Evolutionary conservation across 2,329 filamentous ascomycete species (phyloP), one percentile per base, ranked within the genome.

Genomic region (Ophiostoma tasmaniense): DNA sequence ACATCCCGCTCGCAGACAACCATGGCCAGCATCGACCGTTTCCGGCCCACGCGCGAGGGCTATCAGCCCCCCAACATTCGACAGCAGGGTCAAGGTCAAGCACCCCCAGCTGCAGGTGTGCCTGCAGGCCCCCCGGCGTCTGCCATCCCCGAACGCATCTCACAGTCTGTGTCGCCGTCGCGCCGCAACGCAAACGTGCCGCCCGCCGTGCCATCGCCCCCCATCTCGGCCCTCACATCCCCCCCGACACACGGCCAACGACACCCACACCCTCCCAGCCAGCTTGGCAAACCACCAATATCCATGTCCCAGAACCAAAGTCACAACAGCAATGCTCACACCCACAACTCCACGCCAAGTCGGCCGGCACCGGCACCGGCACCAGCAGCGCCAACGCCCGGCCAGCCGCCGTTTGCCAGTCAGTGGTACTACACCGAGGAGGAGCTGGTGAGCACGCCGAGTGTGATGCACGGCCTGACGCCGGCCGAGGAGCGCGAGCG

Each of bases 351-450:
- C 3, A 55, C 50, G 14, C 64, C 50, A 17, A 37, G n/a, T 17
- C 45, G 50, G 7, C 39, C 62, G 30, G 42, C 68, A 30, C 25
- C 59, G 2, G 42, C 68, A n/a, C 25, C 68, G 5, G 50, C 28
- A 22, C 30, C 39, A 25, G 20, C 22, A 6, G 33, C 22, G 28
- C 52, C 42, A 28, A 28, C 66, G n/a, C 28, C 55, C n/a, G 39
- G 65, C 55, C 69, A 70, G 50, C 67, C 71, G 11, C 73, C 72
- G n/a, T 68, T 71, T 69, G 70, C 77, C 11, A 84, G 82, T 71
- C 94, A 98, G 83, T 99, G 95, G 95, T 85, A 92, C 68, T 98
- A 97, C 77, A 91, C 89, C 17, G 84, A 90, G 64, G 89, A 92
- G 65, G 95, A 99, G 79, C 85, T 96, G 33, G 81, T 87, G 67